Conservation (phyloP, 2,329 filamentous ascomycete genomes). For the Fusarium sp. region DNA sequence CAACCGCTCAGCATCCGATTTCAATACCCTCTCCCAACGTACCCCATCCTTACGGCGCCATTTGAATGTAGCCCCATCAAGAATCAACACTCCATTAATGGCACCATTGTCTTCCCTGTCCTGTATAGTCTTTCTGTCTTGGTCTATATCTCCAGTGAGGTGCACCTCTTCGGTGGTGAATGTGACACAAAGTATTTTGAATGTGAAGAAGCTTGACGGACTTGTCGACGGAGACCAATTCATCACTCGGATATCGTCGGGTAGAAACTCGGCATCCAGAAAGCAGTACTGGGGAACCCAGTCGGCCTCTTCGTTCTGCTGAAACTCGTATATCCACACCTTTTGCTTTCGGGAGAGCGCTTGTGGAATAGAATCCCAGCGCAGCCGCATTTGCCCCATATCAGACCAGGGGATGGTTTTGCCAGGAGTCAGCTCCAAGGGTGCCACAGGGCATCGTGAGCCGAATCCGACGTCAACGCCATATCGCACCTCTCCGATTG, state of each 20-base stretch:
- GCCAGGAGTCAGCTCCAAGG: slow-evolving; percentile 6
- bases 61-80: slow-evolving; percentile 15
- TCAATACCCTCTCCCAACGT: slow-evolving; percentile 21
- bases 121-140: not conserved
- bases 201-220: slow-evolving; percentile 35
- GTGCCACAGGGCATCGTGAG: slow-evolving; percentile 4
- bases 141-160: not conserved
- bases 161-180: slow-evolving; percentile 24
- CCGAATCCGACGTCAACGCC: slow-evolving; percentile 34
- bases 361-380: slow-evolving; percentile 6
- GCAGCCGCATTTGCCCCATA: slow-evolving; percentile 18
- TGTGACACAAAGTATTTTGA: slow-evolving; percentile 21
- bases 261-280: slow-evolving; percentile 21
- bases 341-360: slow-evolving; percentile 14
- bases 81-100: slow-evolving; percentile 23
- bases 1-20: slow-evolving; percentile 13
- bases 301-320: not conserved
- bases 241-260: slow-evolving; percentile 34
- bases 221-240: slow-evolving; percentile 32
- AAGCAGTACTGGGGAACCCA: slow-evolving; percentile 36
- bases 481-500: slow-evolving; percentile 4
- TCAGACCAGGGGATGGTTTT: not conserved
- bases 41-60: slow-evolving; percentile 7
- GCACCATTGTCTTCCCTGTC: not conserved
- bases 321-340: slow-evolving; percentile 35